Percentiles rank a stretch among this genome's conserved stretches.
Evolutionary conservation across 116 monocot genomes (phyloP).

Genomic region (Iris pallida): DNA sequence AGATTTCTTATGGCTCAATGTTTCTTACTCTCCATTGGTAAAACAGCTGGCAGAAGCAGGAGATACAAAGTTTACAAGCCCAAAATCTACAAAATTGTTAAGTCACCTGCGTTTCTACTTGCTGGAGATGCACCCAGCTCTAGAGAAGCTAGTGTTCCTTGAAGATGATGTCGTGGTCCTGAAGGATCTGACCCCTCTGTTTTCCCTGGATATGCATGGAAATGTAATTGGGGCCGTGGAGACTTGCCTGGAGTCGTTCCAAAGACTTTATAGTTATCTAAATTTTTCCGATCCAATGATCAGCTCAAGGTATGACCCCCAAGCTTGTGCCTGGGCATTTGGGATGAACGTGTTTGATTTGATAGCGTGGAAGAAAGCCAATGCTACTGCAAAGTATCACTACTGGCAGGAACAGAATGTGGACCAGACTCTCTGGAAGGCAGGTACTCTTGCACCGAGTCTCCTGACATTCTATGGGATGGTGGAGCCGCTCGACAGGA

Average conservation of each 20-base stretch:
- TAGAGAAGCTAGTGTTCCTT: slow-evolving; percentile 63
- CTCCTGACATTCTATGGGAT: slow-evolving; percentile 20
- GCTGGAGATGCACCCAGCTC: slow-evolving; percentile 39
- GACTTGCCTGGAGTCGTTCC: slow-evolving; percentile 60
- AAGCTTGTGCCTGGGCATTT: slow-evolving; percentile 64
- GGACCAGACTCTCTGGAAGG: slow-evolving; percentile 10
- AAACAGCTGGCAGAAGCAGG: slow-evolving; percentile 26
- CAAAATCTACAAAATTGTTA: slow-evolving; percentile 21
- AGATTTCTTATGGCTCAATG: slow-evolving; percentile 66
- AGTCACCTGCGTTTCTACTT: slow-evolving; percentile 62
- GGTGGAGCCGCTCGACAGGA: slow-evolving; percentile 21
- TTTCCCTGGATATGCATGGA: slow-evolving; percentile 61
- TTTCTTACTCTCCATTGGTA: slow-evolving; percentile 53
- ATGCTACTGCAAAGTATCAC: slow-evolving; percentile 12
- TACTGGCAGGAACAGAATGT: slow-evolving; percentile 15
- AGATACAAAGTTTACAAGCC: slow-evolving; percentile 19
- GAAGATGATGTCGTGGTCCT: slow-evolving; percentile 74
- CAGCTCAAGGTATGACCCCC: slow-evolving; percentile 56
- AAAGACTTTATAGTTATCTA: slow-evolving; percentile 54
- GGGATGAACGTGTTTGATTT: slow-evolving; percentile 70
- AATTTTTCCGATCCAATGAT: slow-evolving; percentile 59
- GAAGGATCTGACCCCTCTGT: slow-evolving; percentile 55
- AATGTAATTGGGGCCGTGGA: slow-evolving; percentile 73
- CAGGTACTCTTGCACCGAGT: slow-evolving; percentile 2
- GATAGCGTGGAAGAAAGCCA: slow-evolving; percentile 56